A percentile compares a stretch with the other conserved stretches of the same genome.
Conservation (phyloP, 2,329 filamentous ascomycete genomes). For the Apiospora sp. region DNA sequence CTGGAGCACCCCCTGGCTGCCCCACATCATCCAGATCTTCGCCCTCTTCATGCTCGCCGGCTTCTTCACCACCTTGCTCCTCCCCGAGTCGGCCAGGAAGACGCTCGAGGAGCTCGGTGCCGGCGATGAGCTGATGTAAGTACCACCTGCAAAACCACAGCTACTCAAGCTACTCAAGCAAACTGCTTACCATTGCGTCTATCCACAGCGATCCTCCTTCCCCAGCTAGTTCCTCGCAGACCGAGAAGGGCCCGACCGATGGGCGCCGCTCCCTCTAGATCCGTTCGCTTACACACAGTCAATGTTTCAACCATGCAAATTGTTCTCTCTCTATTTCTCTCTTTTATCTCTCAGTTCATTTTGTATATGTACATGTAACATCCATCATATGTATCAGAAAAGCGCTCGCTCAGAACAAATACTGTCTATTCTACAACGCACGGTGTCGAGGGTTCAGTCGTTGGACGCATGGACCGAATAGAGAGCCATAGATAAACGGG, state of each 20-base stretch:
- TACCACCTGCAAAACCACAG: not conserved
- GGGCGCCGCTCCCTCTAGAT: not conserved
- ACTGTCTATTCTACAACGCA: too few species aligned
- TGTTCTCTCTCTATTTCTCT: not conserved
- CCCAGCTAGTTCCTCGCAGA: not conserved
- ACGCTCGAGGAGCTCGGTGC: slow-evolving; percentile 68
- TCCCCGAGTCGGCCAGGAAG: slow-evolving; percentile 75
- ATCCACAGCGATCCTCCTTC: not conserved
- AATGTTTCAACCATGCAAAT: not conserved
- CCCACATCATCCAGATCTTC: slow-evolving; percentile 76
- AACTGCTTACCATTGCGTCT: not conserved
- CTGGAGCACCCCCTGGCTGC: slow-evolving; percentile 65
- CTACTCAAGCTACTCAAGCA: not conserved
- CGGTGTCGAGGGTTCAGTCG: not conserved
- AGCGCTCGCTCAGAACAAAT: not conserved
- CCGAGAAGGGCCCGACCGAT: not conserved
- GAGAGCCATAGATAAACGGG: not conserved
- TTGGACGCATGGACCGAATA: not conserved
- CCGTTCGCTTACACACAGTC: not conserved
- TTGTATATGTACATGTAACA: not conserved
- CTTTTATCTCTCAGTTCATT: not conserved
- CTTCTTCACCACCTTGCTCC: slow-evolving; percentile 70
- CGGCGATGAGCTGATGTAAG: slow-evolving; percentile 22
- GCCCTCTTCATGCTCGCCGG: slow-evolving; percentile 78
- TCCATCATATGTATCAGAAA: not conserved